phyloP scores from a whole-genome alignment of 192 early-diverging fungal genomes.

The Chytriomyces sp. region DNA sequence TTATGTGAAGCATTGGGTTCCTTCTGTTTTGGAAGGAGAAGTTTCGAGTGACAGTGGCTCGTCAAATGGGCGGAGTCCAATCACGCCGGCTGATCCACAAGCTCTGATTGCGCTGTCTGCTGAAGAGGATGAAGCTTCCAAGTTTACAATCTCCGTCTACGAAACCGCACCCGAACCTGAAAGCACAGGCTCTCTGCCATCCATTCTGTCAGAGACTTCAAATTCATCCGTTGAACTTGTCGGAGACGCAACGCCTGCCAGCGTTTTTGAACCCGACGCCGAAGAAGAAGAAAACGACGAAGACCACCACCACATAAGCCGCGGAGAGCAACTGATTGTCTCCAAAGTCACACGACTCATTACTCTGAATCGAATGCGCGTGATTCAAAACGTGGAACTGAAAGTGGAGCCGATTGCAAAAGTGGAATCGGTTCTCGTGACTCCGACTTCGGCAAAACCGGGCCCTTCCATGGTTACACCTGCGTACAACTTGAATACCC shows the following conservation, averaged over 20 bases:
- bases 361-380: conserved; percentile 1
- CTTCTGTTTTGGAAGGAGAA: not conserved
- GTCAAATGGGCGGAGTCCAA: not conserved
- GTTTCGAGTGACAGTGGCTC: not conserved
- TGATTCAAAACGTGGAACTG: conserved; percentile 9
- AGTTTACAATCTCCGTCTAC: not conserved
- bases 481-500: not conserved
- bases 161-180: not conserved
- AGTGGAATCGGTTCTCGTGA: not conserved
- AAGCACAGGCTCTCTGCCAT: not conserved
- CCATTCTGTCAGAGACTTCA: not conserved
- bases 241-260: not conserved
- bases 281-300: not conserved
- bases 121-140: not conserved
- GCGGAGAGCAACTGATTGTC: conserved; percentile 4
- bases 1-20: conserved; percentile 24
- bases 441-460: too few relatives aligned
- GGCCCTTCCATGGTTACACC: too few relatives aligned
- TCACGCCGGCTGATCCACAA: not conserved
- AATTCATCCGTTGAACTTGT: not conserved
- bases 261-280: not conserved
- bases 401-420: conserved; percentile 21
- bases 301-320: not conserved
- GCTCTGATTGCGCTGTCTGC: not conserved
- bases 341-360: conserved; percentile 24